Evolutionary conservation across 2,329 filamentous ascomycete genomes (phyloP), one percentile per base, ranked within the genome.

Genomic region (Bipolaris gigantea): DNA sequence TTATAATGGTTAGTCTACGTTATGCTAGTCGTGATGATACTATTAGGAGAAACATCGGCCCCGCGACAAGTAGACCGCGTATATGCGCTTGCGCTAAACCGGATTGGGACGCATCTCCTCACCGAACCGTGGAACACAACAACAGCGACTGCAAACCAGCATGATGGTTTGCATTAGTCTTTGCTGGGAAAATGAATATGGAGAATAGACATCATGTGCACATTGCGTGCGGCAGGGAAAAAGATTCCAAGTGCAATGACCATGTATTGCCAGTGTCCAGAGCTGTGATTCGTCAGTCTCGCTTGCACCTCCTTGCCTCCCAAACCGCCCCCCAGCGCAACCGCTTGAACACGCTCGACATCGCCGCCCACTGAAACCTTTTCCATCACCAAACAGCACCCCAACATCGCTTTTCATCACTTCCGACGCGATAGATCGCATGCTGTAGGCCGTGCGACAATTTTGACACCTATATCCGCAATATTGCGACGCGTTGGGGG

Each of bases 391-490:
- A 46, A 64, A 64, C 56, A 49, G 21, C 49, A 48, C 34, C 53
- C 36, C 52, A 48, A 55, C 56, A 54, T 56, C 50, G 27, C 23
- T 18, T 62, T 63, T 52, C 62, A 67, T 63, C 60, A 47, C 38
- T 53, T 61, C 64, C 40, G 47, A 51, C 57, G 56, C 56, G 60
- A 63, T 64, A 60, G 57, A 59, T 44, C 47, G 50, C 53, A 60
- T 56, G 55, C 60, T 59, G 60, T 60, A 59, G 55, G 53, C 46
- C 43, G 49, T 55, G 61, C 60, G 59, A 66, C 63, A 62, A 59
- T 54, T 70, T 68, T 66, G 57, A 67, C 42, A 64, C 65, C 67
- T 57, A 66, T 63, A 66, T 67, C 50, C 53, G 44, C 53, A 66
- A 56, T 71, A 66, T 69, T 66, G 43, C 51, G 57, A 51, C 67